Conservation (phyloP, 352 stramenopile genomes). For the Phytopythium sindhum region DNA sequence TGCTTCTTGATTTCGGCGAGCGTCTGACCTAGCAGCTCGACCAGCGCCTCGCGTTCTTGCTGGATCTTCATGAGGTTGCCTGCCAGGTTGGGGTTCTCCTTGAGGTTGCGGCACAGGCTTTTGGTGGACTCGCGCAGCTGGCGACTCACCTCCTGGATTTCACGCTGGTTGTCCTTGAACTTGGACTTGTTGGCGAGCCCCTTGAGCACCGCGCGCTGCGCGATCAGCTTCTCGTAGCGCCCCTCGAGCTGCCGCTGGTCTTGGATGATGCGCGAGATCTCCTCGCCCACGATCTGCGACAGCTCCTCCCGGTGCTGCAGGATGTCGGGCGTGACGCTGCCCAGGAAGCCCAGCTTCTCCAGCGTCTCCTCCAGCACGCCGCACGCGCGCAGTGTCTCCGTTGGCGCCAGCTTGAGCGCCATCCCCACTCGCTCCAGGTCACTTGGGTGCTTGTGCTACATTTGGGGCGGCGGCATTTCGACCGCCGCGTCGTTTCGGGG, state of each 20-base stretch:
- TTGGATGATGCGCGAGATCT: slow-evolving; percentile 92
- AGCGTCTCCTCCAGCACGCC: slow-evolving; percentile 88
- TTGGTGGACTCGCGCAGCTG: slow-evolving; percentile 89
- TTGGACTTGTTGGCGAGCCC: slow-evolving; percentile 91
- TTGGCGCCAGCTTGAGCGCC: slow-evolving; percentile 61
- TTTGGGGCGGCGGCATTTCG: too few species aligned
- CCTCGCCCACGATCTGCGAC: slow-evolving; percentile 89
- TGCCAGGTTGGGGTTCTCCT: slow-evolving; percentile 92
- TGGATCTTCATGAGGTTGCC: slow-evolving; percentile 92
- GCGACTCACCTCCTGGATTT: slow-evolving; percentile 91
- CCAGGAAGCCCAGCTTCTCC: slow-evolving; percentile 90
- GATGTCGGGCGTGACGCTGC: slow-evolving; percentile 89
- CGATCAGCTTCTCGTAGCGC: slow-evolving; percentile 90
- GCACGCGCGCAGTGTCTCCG: slow-evolving; percentile 66
- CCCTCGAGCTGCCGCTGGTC: slow-evolving; percentile 84
- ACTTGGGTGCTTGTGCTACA: too few species aligned
- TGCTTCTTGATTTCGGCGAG: slow-evolving; percentile 68
- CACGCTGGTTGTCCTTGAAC: slow-evolving; percentile 91
- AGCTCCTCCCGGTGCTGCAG: slow-evolving; percentile 91
- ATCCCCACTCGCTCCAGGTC: slow-evolving; percentile 15
- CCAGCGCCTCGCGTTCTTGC: slow-evolving; percentile 80
- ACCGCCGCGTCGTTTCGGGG: slow-evolving; percentile 17
- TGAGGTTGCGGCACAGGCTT: slow-evolving; percentile 90
- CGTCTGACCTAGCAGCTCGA: slow-evolving; percentile 69
- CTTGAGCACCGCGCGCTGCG: slow-evolving; percentile 82